Percentiles rank a stretch among this genome's conserved stretches.
Evolutionary conservation across 352 stramenopile genomes (phyloP).

Genomic region (Phytopythium delawarense): DNA sequence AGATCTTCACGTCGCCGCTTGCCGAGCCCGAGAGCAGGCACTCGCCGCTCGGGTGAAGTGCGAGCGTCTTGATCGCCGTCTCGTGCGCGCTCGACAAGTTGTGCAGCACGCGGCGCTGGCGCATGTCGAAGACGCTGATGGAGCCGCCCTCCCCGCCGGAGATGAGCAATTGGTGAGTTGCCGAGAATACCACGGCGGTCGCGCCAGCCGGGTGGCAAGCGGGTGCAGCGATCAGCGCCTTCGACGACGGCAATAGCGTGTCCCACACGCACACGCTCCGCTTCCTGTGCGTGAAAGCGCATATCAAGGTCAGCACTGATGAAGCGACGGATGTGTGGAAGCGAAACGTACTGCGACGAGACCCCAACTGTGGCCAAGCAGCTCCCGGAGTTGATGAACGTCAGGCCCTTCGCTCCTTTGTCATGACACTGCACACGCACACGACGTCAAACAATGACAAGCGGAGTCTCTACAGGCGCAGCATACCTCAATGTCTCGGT

Average conservation of each 20-base stretch:
- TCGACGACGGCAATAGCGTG: conserved; percentile 65
- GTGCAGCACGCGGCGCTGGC: conserved; percentile 81
- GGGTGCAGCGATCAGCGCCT: conserved; percentile 64
- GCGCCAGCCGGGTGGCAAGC: conserved; percentile 73
- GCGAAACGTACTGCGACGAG: conserved; percentile 62
- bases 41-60: conserved; percentile 69
- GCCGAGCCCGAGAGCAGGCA: conserved; percentile 82
- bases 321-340: neutral
- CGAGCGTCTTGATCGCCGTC: conserved; percentile 79
- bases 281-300: conserved; percentile 35
- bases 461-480: neutral
- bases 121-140: conserved; percentile 85
- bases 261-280: conserved; percentile 85
- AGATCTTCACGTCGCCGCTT: conserved; percentile 86
- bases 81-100: conserved; percentile 82
- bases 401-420: conserved; percentile 72
- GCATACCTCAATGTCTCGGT: conserved; percentile 58
- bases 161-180: conserved; percentile 76
- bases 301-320: neutral
- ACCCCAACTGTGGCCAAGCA: conserved; percentile 68
- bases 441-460: too few relatives aligned
- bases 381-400: conserved; percentile 79
- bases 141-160: conserved; percentile 73
- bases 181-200: conserved; percentile 73
- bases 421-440: conserved; percentile 61